These are phyloP conservation scores for Paxillus rubicundulus DNA, from an alignment of 768 basidiomycete genomes.

Conservation along the genomic window DNA sequence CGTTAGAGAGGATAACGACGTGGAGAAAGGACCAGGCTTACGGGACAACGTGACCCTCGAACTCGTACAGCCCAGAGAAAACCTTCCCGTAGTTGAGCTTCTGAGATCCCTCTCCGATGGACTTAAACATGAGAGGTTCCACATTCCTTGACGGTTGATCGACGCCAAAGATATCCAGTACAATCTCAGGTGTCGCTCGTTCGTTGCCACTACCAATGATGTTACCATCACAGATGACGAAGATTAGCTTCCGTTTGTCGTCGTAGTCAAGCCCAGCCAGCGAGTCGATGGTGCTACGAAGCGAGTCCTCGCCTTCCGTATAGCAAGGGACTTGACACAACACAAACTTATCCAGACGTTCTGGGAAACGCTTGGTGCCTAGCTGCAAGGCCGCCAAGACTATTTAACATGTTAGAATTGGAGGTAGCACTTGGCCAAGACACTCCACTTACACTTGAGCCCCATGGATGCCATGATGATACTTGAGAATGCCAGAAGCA, in stretches of 20 bases:
- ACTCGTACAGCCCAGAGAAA: slow-evolving; percentile 70
- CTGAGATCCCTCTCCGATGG: slow-evolving; percentile 63
- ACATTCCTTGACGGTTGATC: slow-evolving; percentile 61
- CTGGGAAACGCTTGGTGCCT: slow-evolving; percentile 56
- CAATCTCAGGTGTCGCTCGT: slow-evolving; percentile 61
- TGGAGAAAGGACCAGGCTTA: slow-evolving; percentile 27
- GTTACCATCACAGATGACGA: slow-evolving; percentile 69
- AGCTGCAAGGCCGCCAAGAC: slow-evolving; percentile 67
- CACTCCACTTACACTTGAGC: slow-evolving; percentile 51
- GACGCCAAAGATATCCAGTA: slow-evolving; percentile 64
- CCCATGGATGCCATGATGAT: slow-evolving; percentile 55
- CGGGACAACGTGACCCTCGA: slow-evolving; percentile 69
- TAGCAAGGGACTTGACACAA: slow-evolving; percentile 70
- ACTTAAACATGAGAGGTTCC: slow-evolving; percentile 65
- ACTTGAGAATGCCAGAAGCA: slow-evolving; percentile 53
- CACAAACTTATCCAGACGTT: slow-evolving; percentile 68
- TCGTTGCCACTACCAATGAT: slow-evolving; percentile 72
- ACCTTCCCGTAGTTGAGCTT: slow-evolving; percentile 71
- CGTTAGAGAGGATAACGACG: background rate
- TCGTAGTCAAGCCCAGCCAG: slow-evolving; percentile 64
- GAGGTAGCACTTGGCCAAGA: background rate
- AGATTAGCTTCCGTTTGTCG: slow-evolving; percentile 66
- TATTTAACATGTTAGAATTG: slow-evolving; percentile 23
- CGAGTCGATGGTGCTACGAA: slow-evolving; percentile 68
- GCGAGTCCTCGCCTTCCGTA: slow-evolving; percentile 68